Conservation (phyloP, 805 yeast species). For the Nakazawaea wyomingensis region DNA sequence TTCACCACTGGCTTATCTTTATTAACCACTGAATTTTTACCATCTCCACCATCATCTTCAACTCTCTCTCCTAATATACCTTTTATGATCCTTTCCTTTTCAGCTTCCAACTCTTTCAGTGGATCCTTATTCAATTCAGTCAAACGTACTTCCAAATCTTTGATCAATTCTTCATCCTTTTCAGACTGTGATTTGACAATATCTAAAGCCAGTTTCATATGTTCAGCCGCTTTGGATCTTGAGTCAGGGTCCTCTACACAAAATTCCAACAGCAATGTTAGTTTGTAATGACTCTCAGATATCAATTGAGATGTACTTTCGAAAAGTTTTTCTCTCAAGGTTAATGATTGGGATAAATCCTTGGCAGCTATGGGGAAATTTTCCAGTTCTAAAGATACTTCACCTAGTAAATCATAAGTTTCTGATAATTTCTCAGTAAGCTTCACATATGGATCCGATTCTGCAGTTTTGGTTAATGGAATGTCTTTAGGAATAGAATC, state of each 20-base stretch:
- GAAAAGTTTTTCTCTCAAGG: constrained; percentile 48
- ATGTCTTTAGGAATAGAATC: constrained; percentile 1
- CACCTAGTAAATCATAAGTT: constrained; percentile 77
- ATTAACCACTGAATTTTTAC: constrained; percentile 16
- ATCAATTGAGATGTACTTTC: constrained; percentile 49
- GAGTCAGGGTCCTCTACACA: constrained; percentile 51
- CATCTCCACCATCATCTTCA: constrained; percentile 13
- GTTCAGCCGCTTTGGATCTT: constrained; percentile 45
- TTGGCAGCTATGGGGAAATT: constrained; percentile 73
- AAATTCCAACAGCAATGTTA: constrained; percentile 75
- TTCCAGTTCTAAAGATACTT: constrained; percentile 84
- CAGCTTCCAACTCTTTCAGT: constrained; percentile 39
- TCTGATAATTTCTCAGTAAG: constrained; percentile 58
- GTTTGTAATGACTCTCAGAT: constrained; percentile 76
- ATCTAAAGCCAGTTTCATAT: constrained; percentile 33
- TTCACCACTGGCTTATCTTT: constrained; percentile 36
- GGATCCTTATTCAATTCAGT: constrained; percentile 52
- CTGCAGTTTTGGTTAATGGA: constrained; percentile 18
- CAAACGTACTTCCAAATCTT: constrained; percentile 51
- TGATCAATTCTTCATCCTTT: constrained; percentile 38
- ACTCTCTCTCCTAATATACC: constrained; percentile 50
- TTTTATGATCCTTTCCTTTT: constrained; percentile 47
- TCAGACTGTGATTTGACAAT: constrained; percentile 38
- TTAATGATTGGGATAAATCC: constrained; percentile 58
- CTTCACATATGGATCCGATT: constrained; percentile 27